Conservation (phyloP, 805 yeast species). For the Ogataea paraovalis region DNA sequence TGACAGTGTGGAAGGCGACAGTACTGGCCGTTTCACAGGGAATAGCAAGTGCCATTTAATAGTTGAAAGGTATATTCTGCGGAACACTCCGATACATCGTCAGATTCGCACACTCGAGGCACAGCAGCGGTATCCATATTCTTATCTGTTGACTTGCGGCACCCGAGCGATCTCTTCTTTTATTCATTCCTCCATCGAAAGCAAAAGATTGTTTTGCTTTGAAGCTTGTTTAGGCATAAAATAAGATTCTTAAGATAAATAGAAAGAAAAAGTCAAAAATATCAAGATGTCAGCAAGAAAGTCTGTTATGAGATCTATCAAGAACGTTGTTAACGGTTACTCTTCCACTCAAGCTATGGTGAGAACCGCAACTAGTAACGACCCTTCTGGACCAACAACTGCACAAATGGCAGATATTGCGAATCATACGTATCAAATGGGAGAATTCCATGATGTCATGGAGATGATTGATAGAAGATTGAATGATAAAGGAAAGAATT, state of each 20-base stretch:
- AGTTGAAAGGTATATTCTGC: not conserved
- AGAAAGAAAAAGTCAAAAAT: not conserved
- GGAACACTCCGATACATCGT: not conserved
- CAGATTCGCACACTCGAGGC: not conserved
- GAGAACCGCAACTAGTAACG: constrained; percentile 90
- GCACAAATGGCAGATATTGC: constrained; percentile 82
- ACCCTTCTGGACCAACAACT: constrained; percentile 77
- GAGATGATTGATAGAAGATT: constrained; percentile 89
- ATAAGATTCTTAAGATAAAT: too few relatives aligned
- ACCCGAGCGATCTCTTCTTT: not conserved
- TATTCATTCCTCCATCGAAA: not conserved
- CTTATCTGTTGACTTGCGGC: not conserved
- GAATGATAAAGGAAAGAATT: constrained; percentile 94
- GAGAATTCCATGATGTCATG: constrained; percentile 84
- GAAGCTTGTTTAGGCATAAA: not conserved
- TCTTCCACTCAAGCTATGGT: constrained; percentile 81
- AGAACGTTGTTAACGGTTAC: constrained; percentile 88
- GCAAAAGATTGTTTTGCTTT: not conserved
- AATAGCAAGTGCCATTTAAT: too few relatives aligned
- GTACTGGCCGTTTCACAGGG: too few relatives aligned
- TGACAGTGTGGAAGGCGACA: too few relatives aligned
- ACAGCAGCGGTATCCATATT: not conserved
- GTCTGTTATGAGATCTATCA: constrained; percentile 73
- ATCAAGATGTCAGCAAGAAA: constrained; percentile 56
- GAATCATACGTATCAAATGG: constrained; percentile 60